Evolutionary conservation across 2,329 filamentous ascomycete genomes (phyloP).

Genomic region (Clathrospora elynae): DNA sequence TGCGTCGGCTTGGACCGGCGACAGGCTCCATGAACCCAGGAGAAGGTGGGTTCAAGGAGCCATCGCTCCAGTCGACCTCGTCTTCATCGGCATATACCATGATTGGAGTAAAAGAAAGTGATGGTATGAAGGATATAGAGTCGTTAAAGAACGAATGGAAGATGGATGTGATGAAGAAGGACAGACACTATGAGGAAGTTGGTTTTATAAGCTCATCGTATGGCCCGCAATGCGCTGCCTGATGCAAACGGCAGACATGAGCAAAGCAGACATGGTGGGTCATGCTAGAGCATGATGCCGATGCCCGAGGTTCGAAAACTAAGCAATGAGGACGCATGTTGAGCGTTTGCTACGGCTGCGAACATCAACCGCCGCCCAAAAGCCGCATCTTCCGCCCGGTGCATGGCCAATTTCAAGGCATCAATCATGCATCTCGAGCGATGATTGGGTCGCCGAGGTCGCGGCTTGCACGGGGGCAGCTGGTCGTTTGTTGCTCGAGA

Average conservation of each 20-base stretch:
- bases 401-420: not conserved
- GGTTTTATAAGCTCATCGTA: not conserved
- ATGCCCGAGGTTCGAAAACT: not conserved
- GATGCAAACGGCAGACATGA: not conserved
- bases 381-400: not conserved
- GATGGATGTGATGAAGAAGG: too few relatives aligned
- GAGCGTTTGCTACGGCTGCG: constrained; percentile 18
- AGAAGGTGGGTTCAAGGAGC: constrained; percentile 14
- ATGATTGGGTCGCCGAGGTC: not conserved
- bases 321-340: constrained; percentile 13
- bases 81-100: constrained; percentile 29
- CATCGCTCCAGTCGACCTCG: constrained; percentile 35
- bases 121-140: not conserved
- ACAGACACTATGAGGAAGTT: not conserved
- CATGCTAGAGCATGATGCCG: not conserved
- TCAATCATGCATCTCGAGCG: not conserved
- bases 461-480: not conserved
- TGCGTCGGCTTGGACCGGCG: not conserved
- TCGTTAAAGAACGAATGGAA: not conserved
- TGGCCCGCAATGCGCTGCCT: not conserved
- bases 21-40: not conserved
- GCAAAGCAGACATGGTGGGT: not conserved
- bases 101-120: not conserved
- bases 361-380: constrained; percentile 6
- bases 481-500: not conserved